Evolutionary conservation across 2,329 filamentous ascomycete genomes (phyloP).

Genomic region (Diplocarpon rosae): DNA sequence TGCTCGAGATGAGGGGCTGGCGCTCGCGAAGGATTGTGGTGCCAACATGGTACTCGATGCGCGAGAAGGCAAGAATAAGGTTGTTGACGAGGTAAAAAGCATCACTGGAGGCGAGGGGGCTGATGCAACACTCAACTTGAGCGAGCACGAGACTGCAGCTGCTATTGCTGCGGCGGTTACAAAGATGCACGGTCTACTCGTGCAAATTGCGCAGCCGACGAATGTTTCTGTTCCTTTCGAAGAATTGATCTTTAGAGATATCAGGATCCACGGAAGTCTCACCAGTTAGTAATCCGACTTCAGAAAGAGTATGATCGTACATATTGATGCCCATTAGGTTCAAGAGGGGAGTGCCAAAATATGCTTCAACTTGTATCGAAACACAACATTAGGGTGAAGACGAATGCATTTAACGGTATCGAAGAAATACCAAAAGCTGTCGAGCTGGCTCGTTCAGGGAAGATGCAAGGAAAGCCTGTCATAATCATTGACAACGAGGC

Average conservation of each 20-base stretch:
- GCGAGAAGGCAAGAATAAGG: slow-evolving; percentile 34
- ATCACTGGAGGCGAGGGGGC: slow-evolving; percentile 39
- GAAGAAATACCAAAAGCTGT: slow-evolving; percentile 40
- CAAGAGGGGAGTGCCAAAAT: slow-evolving; percentile 32
- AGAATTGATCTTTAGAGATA: slow-evolving; percentile 43
- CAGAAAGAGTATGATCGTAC: not conserved
- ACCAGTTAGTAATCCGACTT: slow-evolving; percentile 11
- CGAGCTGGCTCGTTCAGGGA: slow-evolving; percentile 38
- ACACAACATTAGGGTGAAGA: slow-evolving; percentile 37
- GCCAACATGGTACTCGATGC: slow-evolving; percentile 44
- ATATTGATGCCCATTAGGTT: slow-evolving; percentile 26
- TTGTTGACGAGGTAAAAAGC: slow-evolving; percentile 36
- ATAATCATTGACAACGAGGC: slow-evolving; percentile 38
- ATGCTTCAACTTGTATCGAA: slow-evolving; percentile 38
- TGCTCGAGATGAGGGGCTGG: slow-evolving; percentile 41
- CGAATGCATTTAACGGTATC: slow-evolving; percentile 40
- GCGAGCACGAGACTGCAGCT: slow-evolving; percentile 39
- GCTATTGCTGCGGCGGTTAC: slow-evolving; percentile 43
- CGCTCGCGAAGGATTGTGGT: slow-evolving; percentile 35
- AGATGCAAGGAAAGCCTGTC: slow-evolving; percentile 43
- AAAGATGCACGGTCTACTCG: slow-evolving; percentile 40
- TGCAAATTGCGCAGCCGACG: slow-evolving; percentile 45
- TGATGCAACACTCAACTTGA: slow-evolving; percentile 41
- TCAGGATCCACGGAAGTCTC: slow-evolving; percentile 37
- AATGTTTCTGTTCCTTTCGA: slow-evolving; percentile 30